These are phyloP conservation scores for Pythium diclinum DNA, from an alignment of 352 stramenopile genomes.

Conservation along the genomic window DNA sequence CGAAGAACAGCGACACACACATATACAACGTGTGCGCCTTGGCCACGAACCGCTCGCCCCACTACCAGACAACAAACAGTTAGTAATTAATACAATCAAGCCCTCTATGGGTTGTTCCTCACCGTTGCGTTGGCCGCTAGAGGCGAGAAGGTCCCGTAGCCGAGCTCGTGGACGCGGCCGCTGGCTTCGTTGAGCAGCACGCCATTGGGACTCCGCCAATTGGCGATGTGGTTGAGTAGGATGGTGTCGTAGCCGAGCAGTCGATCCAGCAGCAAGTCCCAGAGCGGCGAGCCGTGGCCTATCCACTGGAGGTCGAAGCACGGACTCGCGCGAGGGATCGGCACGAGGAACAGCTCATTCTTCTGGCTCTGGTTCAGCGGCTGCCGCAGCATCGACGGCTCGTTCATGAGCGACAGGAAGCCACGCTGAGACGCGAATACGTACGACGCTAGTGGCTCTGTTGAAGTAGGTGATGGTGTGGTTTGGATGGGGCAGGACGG, in stretches of 20 bases:
- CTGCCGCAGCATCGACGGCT: constrained; percentile 19
- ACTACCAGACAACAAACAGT: constrained; percentile 26
- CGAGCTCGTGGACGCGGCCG: constrained; percentile 64
- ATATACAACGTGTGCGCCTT: constrained; percentile 90
- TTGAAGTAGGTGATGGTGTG: neutral
- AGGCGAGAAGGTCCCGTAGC: constrained; percentile 58
- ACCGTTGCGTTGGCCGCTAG: constrained; percentile 30
- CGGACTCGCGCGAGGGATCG: constrained; percentile 33
- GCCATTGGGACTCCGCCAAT: constrained; percentile 47
- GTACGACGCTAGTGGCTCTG: constrained; percentile 32
- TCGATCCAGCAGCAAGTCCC: constrained; percentile 41
- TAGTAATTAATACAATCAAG: no score
- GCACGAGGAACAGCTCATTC: constrained; percentile 29
- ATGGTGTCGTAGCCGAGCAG: constrained; percentile 90
- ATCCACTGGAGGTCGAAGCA: constrained; percentile 58
- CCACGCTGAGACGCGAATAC: constrained; percentile 68
- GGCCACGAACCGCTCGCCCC: constrained; percentile 45
- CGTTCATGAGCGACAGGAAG: constrained; percentile 61
- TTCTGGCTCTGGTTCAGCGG: constrained; percentile 7
- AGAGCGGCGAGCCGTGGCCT: constrained; percentile 33
- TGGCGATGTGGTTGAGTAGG: constrained; percentile 89
- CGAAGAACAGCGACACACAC: constrained; percentile 93
- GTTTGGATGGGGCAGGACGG: neutral
- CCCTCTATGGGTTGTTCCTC: neutral
- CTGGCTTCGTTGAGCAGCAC: constrained; percentile 67